These are phyloP conservation scores for Entophlyctis helioformis DNA, from an alignment of 192 early-diverging fungal genomes.

Conservation along the genomic window DNA sequence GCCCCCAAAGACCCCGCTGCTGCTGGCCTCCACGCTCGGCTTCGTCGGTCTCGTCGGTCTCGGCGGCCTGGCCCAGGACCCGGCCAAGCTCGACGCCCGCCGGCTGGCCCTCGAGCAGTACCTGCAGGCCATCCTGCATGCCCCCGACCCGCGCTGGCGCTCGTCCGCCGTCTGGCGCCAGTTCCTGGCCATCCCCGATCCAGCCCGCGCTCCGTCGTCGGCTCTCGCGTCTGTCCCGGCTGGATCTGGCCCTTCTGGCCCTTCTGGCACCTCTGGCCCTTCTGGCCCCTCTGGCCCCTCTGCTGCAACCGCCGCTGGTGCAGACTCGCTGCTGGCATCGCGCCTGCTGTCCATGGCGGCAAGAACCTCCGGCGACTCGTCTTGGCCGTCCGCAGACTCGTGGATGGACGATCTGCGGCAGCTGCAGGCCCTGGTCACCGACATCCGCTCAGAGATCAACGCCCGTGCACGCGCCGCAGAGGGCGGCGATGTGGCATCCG, in stretches of 20 bases:
- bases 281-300: background rate
- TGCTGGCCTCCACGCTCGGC: constrained; percentile 29
- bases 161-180: constrained; percentile 55
- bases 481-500: constrained; percentile 60
- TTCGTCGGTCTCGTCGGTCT: no score
- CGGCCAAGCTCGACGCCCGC: constrained; percentile 57
- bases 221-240: no score
- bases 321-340: no score
- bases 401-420: constrained; percentile 71
- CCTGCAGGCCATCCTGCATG: constrained; percentile 57
- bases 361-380: no score
- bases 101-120: constrained; percentile 67
- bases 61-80: no score
- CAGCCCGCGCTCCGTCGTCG: background rate
- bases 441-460: constrained; percentile 61
- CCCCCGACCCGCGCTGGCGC: constrained; percentile 68
- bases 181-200: constrained; percentile 59
- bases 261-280: no score
- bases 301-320: no score
- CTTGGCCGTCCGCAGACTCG: constrained; percentile 36
- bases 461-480: constrained; percentile 60
- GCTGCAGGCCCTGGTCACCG: constrained; percentile 47
- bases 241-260: no score
- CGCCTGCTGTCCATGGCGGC: no score
- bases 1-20: constrained; percentile 59